Evolutionary conservation across 73 alveolate species (phyloP).

Genomic region (Paramecium sexaurelia): DNA sequence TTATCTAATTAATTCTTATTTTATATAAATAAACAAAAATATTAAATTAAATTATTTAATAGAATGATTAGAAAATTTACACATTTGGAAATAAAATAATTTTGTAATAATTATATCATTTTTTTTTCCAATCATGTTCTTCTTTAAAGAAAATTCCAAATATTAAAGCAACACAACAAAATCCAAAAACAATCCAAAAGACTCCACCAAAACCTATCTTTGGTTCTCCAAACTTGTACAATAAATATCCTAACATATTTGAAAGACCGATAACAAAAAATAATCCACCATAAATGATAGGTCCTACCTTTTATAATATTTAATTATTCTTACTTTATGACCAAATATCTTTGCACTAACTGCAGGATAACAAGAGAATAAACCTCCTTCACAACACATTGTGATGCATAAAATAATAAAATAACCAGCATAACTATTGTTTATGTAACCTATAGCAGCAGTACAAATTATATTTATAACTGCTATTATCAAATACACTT

Average conservation of each 20-base stretch:
- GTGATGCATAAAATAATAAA: constrained; percentile 19
- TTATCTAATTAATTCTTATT: too few relatives aligned
- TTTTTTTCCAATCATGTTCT: constrained; percentile 43
- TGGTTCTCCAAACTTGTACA: constrained; percentile 41
- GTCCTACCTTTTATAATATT: neutral
- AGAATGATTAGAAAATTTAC: neutral
- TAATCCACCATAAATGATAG: constrained; percentile 45
- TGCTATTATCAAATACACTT: neutral
- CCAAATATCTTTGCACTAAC: constrained; percentile 39
- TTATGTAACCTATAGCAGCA: neutral
- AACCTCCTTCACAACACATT: constrained; percentile 47
- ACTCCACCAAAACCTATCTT: neutral
- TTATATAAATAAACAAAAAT: too few relatives aligned
- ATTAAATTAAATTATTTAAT: neutral
- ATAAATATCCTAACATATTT: constrained; percentile 23
- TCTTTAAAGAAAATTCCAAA: constrained; percentile 32
- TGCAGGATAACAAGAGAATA: constrained; percentile 30
- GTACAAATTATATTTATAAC: neutral
- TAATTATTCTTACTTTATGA: neutral
- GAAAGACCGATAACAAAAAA: constrained; percentile 37
- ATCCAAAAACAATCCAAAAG: constrained; percentile 46
- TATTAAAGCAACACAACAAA: neutral
- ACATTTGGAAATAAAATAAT: too few relatives aligned
- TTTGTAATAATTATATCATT: neutral
- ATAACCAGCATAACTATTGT: constrained; percentile 13